Conservation (phyloP, 2,329 filamentous ascomycete species). For the Periglandula ipomoeae region DNA sequence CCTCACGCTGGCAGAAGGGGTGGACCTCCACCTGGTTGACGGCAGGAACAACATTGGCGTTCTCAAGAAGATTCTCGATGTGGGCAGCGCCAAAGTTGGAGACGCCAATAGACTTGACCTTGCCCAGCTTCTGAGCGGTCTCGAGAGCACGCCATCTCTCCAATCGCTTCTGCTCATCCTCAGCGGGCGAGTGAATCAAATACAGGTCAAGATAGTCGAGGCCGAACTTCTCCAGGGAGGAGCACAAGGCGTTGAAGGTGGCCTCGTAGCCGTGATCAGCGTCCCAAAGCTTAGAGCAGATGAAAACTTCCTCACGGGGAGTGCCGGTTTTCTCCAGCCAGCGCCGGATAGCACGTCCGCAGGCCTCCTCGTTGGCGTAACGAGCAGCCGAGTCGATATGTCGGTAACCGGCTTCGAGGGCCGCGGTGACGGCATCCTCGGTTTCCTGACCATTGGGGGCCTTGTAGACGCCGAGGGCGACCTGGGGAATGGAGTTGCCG, state of each 20-base stretch:
- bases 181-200: slow-evolving; percentile 54
- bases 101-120: slow-evolving; percentile 62
- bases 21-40: slow-evolving; percentile 77
- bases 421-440: slow-evolving; percentile 48
- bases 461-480: slow-evolving; percentile 40
- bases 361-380: slow-evolving; percentile 58
- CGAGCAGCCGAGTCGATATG: slow-evolving; percentile 47
- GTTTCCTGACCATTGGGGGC: slow-evolving; percentile 45
- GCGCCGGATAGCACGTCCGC: slow-evolving; percentile 63
- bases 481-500: slow-evolving; percentile 55
- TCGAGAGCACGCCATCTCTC: slow-evolving; percentile 67
- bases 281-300: slow-evolving; percentile 61
- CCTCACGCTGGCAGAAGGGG: slow-evolving; percentile 59
- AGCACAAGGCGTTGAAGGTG: slow-evolving; percentile 51
- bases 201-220: slow-evolving; percentile 68
- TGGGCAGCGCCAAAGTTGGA: slow-evolving; percentile 72
- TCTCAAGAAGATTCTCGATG: slow-evolving; percentile 41
- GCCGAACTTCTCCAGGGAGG: slow-evolving; percentile 55
- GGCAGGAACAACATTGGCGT: slow-evolving; percentile 51
- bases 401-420: slow-evolving; percentile 46
- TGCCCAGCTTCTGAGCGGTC: slow-evolving; percentile 55
- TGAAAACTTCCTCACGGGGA: slow-evolving; percentile 57
- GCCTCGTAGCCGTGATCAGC: slow-evolving; percentile 33
- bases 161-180: slow-evolving; percentile 56
- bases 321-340: slow-evolving; percentile 53